Evolutionary conservation across 306 rosid species (phyloP).

Genomic region (Vicia sativa): DNA sequence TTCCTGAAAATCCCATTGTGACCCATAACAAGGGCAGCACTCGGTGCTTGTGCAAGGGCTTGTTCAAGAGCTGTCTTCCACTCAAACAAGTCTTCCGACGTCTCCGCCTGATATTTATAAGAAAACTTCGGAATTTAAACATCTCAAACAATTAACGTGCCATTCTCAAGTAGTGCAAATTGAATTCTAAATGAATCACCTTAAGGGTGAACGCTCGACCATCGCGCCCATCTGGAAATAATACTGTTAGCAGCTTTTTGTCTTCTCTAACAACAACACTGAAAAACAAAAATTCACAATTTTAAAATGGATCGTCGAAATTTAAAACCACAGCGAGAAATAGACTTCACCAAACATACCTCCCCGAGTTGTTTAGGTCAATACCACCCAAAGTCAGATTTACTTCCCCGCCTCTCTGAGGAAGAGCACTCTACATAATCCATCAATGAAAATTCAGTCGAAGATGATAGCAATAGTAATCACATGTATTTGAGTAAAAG

Average conservation of each 20-base stretch:
- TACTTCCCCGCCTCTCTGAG: slow-evolving; percentile 97
- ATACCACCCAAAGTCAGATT: slow-evolving; percentile 96
- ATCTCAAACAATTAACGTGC: neutral
- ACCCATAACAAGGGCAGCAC: slow-evolving; percentile 99
- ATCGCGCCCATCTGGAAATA: slow-evolving; percentile 99
- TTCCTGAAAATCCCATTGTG: slow-evolving; percentile 91
- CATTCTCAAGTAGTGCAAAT: slow-evolving; percentile 20
- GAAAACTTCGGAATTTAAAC: neutral
- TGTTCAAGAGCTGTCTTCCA: slow-evolving; percentile 98
- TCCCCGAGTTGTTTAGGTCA: slow-evolving; percentile 99
- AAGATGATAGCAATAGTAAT: slow-evolving; percentile 15
- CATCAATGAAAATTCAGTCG: slow-evolving; percentile 33
- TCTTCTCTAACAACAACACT: slow-evolving; percentile 99
- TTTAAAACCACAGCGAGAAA: neutral
- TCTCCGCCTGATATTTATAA: slow-evolving; percentile 81
- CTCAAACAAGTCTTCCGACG: slow-evolving; percentile 90
- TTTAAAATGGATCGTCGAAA: slow-evolving; percentile 34
- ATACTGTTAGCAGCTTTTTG: slow-evolving; percentile 91
- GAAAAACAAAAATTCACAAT: slow-evolving; percentile 45
- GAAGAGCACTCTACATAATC: slow-evolving; percentile 78
- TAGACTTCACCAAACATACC: slow-evolving; percentile 52
- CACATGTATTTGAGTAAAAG: slow-evolving; percentile 6
- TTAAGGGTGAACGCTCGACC: slow-evolving; percentile 98
- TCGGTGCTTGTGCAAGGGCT: slow-evolving; percentile 98
- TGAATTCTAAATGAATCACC: slow-evolving; percentile 53